Conservation (phyloP, 2,329 filamentous ascomycete genomes). For the Proliferodiscus dingleyae region DNA sequence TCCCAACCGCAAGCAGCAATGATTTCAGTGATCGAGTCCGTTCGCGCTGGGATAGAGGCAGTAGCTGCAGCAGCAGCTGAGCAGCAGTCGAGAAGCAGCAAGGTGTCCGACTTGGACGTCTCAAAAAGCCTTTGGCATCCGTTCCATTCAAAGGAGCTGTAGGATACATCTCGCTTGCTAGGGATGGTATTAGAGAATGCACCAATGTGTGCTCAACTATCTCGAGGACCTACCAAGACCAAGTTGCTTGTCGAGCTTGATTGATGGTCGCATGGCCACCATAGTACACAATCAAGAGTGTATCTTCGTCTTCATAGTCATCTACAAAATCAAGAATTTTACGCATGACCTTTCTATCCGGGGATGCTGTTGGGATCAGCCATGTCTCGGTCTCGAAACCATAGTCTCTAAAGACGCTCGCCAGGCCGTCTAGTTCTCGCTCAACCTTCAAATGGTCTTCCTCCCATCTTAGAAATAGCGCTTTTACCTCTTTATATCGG, state of each 20-base stretch:
- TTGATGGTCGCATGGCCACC: constrained; percentile 13
- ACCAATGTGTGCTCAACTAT: no score
- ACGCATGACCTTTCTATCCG: constrained; percentile 7
- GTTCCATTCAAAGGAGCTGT: no score
- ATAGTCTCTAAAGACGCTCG: constrained; percentile 8
- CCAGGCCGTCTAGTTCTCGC: constrained; percentile 4
- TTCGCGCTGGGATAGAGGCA: background rate
- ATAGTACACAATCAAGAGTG: constrained; percentile 12
- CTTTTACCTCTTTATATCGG: no score
- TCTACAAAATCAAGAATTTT: constrained; percentile 1
- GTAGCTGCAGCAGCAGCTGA: constrained; percentile 1
- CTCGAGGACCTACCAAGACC: no score
- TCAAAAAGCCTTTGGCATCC: constrained; percentile 6
- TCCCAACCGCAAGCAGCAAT: constrained; percentile 5
- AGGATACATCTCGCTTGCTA: no score
- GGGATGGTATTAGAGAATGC: no score
- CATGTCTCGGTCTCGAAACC: constrained; percentile 5
- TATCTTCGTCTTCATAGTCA: constrained; percentile 3
- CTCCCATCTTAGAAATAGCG: constrained; percentile 11
- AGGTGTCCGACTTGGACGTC: background rate
- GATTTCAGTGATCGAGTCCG: constrained; percentile 1
- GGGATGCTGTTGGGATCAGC: constrained; percentile 2
- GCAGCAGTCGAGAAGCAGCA: constrained; percentile 6
- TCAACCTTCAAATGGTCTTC: constrained; percentile 10
- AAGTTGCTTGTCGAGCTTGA: no score